phyloP scores from a whole-genome alignment of 805 yeast genomes.

The Blastobotrys muscicola region DNA sequence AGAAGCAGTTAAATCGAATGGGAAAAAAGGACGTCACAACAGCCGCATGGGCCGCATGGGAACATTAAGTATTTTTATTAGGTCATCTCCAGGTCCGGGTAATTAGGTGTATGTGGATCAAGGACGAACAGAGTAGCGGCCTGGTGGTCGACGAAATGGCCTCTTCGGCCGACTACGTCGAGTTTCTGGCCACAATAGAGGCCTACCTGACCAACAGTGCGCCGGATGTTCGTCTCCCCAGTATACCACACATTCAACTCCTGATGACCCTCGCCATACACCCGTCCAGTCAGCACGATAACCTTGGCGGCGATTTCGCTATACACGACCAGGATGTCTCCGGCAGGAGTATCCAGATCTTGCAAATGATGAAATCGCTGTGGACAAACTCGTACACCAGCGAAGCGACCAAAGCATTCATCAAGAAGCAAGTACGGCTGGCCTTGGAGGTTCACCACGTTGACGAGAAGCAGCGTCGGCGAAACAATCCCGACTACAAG shows the following conservation, averaged over 20 bases:
- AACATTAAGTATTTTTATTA: no score
- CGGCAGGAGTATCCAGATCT: neutral
- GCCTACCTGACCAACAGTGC: neutral
- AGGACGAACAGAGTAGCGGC: neutral
- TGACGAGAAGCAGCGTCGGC: no score
- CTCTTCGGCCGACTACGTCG: neutral
- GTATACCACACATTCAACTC: neutral
- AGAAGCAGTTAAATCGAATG: no score
- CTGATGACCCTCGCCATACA: neutral
- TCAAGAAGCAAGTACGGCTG: neutral
- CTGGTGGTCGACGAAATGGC: neutral
- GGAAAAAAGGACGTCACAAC: no score
- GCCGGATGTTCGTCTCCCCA: neutral
- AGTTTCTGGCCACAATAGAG: neutral
- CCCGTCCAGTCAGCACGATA: neutral
- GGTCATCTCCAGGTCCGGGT: neutral
- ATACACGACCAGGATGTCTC: neutral
- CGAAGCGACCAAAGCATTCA: no score
- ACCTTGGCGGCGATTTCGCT: neutral
- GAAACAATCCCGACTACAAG: no score
- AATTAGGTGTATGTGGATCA: neutral
- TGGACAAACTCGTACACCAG: no score
- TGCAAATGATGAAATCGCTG: no score
- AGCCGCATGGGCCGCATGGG: no score
- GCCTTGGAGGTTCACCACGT: no score